Evolutionary conservation across 1,139 yeast genomes (phyloP).

Genomic region (Geotrichum aggregatum): DNA sequence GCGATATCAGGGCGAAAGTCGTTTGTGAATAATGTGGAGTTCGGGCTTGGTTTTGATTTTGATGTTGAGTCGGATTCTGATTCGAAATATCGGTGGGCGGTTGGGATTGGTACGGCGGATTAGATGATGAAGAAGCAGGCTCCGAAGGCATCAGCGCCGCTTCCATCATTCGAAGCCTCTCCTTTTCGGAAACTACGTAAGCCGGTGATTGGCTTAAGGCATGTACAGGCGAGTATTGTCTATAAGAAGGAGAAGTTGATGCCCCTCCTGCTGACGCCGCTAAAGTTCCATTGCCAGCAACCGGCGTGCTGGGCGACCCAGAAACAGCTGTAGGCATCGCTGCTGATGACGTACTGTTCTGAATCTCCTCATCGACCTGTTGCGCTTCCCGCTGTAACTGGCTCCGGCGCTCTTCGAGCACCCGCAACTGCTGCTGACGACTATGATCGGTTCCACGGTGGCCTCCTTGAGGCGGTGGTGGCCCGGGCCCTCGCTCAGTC

Average conservation of each 20-base stretch:
- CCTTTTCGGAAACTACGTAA: conserved; percentile 46
- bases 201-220: conserved; percentile 3
- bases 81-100: too few species aligned
- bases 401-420: neutral
- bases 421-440: neutral
- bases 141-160: conserved; percentile 59
- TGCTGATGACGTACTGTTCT: conserved; percentile 9
- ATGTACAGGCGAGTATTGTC: neutral
- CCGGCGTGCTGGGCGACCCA: conserved; percentile 3
- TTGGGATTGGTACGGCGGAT: neutral
- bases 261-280: conserved; percentile 7
- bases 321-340: conserved; percentile 9
- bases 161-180: conserved; percentile 51
- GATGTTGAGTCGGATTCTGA: neutral
- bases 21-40: neutral
- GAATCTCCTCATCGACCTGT: conserved; percentile 16
- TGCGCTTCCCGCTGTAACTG: neutral
- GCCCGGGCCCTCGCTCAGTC: conserved; percentile 50
- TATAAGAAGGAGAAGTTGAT: neutral
- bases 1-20: neutral
- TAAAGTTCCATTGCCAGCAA: conserved; percentile 1
- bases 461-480: conserved; percentile 23
- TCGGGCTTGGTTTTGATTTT: neutral
- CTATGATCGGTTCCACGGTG: conserved; percentile 6
- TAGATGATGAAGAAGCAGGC: conserved; percentile 30